Evolutionary conservation across 257 asterid genomes (phyloP).

Genomic region (Cruciata laevipes): DNA sequence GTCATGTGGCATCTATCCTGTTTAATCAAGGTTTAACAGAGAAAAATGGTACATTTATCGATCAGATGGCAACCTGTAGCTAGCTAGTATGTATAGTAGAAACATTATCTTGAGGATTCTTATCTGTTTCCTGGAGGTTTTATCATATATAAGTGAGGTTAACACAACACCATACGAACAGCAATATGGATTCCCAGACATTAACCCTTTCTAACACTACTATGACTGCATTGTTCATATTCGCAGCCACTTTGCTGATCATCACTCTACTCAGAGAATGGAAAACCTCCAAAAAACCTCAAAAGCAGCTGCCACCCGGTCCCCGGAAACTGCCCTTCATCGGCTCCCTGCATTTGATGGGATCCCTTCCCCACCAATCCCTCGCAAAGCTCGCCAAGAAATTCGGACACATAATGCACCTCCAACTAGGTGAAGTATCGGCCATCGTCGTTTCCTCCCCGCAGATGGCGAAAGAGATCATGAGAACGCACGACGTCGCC

Average conservation of each 20-base stretch:
- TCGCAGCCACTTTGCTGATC: background rate
- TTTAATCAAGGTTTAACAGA: too few species aligned
- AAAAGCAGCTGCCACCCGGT: background rate
- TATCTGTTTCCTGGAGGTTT: too few species aligned
- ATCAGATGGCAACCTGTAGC: too few species aligned
- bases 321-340: constrained; percentile 3
- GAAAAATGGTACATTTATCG: too few species aligned
- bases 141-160: too few species aligned
- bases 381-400: constrained; percentile 2
- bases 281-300: background rate
- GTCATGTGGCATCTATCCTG: too few species aligned
- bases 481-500: constrained; percentile 4
- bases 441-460: constrained; percentile 6
- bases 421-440: constrained; percentile 8
- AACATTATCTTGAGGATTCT: too few species aligned
- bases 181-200: background rate
- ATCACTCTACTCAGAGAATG: constrained; percentile 4
- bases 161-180: too few species aligned
- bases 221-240: background rate
- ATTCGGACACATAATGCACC: constrained; percentile 3
- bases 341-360: constrained; percentile 2
- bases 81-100: too few species aligned
- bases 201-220: background rate
- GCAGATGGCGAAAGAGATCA: background rate
- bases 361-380: background rate